Conservation (phyloP, 108 stramenopile genomes). For the Nitzschia sp. region DNA sequence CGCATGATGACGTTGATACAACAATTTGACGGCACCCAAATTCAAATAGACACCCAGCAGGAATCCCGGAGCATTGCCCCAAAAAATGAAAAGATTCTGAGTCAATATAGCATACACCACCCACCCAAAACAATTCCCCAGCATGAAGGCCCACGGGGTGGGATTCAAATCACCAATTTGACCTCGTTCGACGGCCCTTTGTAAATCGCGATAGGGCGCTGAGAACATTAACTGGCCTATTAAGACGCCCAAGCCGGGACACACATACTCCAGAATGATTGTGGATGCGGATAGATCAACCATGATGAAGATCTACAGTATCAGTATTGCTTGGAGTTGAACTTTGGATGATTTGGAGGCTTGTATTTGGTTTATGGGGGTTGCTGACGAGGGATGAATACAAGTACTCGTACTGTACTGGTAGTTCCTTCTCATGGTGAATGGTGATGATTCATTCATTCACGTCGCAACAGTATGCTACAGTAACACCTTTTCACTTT, state of each 20-base stretch:
- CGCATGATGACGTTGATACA: slow-evolving; percentile 51
- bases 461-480: too few relatives aligned
- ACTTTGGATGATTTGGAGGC: too few relatives aligned
- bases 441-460: too few relatives aligned
- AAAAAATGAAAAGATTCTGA: slow-evolving; percentile 67
- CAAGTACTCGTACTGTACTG: too few relatives aligned
- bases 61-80: slow-evolving; percentile 65
- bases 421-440: too few relatives aligned
- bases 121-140: slow-evolving; percentile 79
- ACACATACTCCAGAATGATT: slow-evolving; percentile 53
- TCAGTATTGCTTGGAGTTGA: too few relatives aligned
- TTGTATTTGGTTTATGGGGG: too few relatives aligned
- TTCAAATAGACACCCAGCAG: slow-evolving; percentile 69
- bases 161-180: slow-evolving; percentile 73
- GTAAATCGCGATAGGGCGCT: slow-evolving; percentile 58
- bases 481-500: too few relatives aligned
- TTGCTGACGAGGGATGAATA: too few relatives aligned
- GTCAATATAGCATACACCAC: slow-evolving; percentile 56
- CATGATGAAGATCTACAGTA: too few relatives aligned
- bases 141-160: slow-evolving; percentile 82
- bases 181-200: slow-evolving; percentile 47
- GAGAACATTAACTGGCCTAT: slow-evolving; percentile 68
- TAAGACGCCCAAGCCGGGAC: slow-evolving; percentile 55
- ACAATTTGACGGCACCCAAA: slow-evolving; percentile 65
- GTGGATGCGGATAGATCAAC: neutral